Evolutionary conservation across 257 asterid genomes (phyloP).

Genomic region (Coffea eugenioides): DNA sequence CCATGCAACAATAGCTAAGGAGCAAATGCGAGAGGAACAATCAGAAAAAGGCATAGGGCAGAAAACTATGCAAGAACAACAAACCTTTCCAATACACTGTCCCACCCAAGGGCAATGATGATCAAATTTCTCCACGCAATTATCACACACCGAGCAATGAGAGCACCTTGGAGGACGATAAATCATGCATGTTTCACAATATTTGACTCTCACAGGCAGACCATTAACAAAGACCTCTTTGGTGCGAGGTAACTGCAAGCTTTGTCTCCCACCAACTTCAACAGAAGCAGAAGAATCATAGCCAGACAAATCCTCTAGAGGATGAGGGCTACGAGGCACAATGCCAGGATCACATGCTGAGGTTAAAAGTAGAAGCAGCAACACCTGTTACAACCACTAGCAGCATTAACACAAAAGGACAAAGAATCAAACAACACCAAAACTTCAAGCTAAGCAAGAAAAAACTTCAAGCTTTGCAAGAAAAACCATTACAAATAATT

Average conservation of each 20-base stretch:
- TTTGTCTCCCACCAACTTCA: conserved; percentile 29
- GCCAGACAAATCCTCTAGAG: conserved; percentile 42
- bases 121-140: conserved; percentile 82
- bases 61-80: background rate
- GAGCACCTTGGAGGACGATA: conserved; percentile 88
- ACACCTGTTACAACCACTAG: conserved; percentile 21
- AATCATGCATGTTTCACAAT: conserved; percentile 73
- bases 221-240: conserved; percentile 65
- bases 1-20: background rate
- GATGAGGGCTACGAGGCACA: conserved; percentile 59
- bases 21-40: background rate
- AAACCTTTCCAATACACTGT: conserved; percentile 80
- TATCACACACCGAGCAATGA: conserved; percentile 76
- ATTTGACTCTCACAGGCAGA: conserved; percentile 56
- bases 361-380: conserved; percentile 55
- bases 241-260: conserved; percentile 36
- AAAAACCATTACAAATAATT: background rate
- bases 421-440: background rate
- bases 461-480: background rate
- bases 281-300: conserved; percentile 29
- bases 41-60: no score
- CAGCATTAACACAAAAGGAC: conserved; percentile 1
- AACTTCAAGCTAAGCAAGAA: background rate
- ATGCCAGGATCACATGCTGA: conserved; percentile 81
- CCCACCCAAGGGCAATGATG: conserved; percentile 95